phyloP scores from a whole-genome alignment of 768 basidiomycete species.

The Termitomyces sp. region DNA sequence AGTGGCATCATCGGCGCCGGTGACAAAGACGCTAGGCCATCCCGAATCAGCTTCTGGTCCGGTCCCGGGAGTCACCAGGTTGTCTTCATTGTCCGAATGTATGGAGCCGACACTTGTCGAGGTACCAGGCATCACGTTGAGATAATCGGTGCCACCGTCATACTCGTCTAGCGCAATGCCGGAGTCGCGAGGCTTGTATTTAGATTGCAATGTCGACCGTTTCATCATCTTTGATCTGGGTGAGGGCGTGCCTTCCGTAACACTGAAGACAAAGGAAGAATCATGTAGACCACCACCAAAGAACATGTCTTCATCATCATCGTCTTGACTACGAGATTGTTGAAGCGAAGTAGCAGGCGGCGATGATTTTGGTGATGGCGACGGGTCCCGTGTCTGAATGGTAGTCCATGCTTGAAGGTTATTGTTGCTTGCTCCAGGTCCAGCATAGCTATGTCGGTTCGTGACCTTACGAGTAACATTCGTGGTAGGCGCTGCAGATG shows the following conservation, averaged over 20 bases:
- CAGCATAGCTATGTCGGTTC: conserved; percentile 68
- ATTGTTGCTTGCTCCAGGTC: conserved; percentile 31
- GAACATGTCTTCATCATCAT: conserved; percentile 56
- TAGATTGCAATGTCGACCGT: conserved; percentile 47
- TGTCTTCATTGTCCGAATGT: conserved; percentile 56
- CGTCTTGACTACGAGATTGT: conserved; percentile 22
- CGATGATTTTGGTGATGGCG: conserved; percentile 51
- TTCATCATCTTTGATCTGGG: conserved; percentile 38
- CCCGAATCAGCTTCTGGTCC: conserved; percentile 51
- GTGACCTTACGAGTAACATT: conserved; percentile 22
- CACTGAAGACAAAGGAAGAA: conserved; percentile 53
- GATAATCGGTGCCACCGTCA: conserved; percentile 23
- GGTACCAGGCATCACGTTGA: conserved; percentile 46
- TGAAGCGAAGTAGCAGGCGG: conserved; percentile 26
- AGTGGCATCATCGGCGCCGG: conserved; percentile 36
- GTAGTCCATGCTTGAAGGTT: conserved; percentile 34
- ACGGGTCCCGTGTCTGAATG: conserved; percentile 32
- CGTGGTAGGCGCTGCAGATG: conserved; percentile 17
- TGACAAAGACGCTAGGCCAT: conserved; percentile 56
- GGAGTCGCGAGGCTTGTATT: conserved; percentile 71
- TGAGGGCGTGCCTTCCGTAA: conserved; percentile 56
- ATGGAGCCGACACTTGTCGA: conserved; percentile 65
- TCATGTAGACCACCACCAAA: conserved; percentile 44
- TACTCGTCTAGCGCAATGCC: conserved; percentile 58
- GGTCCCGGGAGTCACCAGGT: conserved; percentile 66